Conservation (phyloP, 257 asterid species). For the Solanum virginianum region DNA sequence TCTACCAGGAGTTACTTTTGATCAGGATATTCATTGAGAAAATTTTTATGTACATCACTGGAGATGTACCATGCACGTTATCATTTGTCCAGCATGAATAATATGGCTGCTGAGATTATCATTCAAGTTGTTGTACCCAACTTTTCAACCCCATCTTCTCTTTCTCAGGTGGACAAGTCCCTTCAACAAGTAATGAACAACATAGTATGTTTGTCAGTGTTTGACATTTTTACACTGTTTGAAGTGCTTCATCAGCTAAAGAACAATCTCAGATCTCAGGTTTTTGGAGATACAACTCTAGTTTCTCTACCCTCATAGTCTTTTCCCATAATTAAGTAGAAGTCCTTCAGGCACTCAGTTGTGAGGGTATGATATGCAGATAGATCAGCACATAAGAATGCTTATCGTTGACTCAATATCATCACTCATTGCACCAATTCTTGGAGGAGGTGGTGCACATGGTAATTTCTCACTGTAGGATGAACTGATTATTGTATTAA, state of each 20-base stretch:
- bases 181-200: conserved; percentile 44
- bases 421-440: conserved; percentile 74
- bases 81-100: not conserved
- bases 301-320: not conserved
- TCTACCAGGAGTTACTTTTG: not conserved
- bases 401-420: conserved; percentile 76
- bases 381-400: conserved; percentile 33
- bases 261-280: conserved; percentile 48
- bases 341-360: not conserved
- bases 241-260: conserved; percentile 55
- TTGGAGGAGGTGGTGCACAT: conserved; percentile 63
- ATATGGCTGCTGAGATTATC: not conserved
- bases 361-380: conserved; percentile 19
- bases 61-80: not conserved
- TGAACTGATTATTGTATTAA: not conserved
- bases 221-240: conserved; percentile 62
- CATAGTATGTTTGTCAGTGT: conserved; percentile 46
- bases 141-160: not conserved
- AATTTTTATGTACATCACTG: not conserved
- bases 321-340: not conserved
- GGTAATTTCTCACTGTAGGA: conserved; percentile 24
- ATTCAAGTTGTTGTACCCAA: not conserved
- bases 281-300: conserved; percentile 3
- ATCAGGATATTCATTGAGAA: not conserved
- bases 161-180: conserved; percentile 26